Conservation (phyloP, 1,284 basidiomycete species). For the Rugosomyces carneus region DNA sequence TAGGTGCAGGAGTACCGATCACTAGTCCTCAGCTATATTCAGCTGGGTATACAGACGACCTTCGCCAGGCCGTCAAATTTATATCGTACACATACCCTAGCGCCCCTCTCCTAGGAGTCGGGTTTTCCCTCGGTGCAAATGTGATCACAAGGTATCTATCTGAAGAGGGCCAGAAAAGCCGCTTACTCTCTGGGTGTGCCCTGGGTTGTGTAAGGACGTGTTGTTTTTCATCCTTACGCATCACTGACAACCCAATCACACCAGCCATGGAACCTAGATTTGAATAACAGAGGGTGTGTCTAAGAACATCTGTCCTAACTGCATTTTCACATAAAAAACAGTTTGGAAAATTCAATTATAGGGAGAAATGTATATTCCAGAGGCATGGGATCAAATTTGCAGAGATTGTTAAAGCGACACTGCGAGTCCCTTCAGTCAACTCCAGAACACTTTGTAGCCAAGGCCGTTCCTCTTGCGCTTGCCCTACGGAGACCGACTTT, state of each 20-base stretch:
- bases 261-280: slow-evolving; percentile 75
- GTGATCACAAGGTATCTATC: slow-evolving; percentile 90
- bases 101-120: slow-evolving; percentile 81
- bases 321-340: slow-evolving; percentile 22
- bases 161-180: slow-evolving; percentile 74
- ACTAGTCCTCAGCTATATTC: slow-evolving; percentile 83
- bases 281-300: slow-evolving; percentile 51
- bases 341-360: slow-evolving; percentile 60
- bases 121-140: slow-evolving; percentile 93
- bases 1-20: slow-evolving; percentile 79
- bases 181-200: slow-evolving; percentile 72
- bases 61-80: slow-evolving; percentile 77
- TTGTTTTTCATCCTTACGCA: slow-evolving; percentile 4
- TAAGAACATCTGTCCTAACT: neutral
- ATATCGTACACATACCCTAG: slow-evolving; percentile 71
- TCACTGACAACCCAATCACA: slow-evolving; percentile 10
- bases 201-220: slow-evolving; percentile 67
- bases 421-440: slow-evolving; percentile 42
- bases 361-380: slow-evolving; percentile 74
- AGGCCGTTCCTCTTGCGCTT: slow-evolving; percentile 39
- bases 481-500: slow-evolving; percentile 49
- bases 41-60: slow-evolving; percentile 80
- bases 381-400: slow-evolving; percentile 78
- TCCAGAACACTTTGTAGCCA: slow-evolving; percentile 45
- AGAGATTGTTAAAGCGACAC: slow-evolving; percentile 63